A percentile compares a stretch with the other conserved stretches of the same genome.
These are phyloP conservation scores for Pichia inconspicua DNA, from an alignment of 1,139 yeast species.

Conservation along the genomic window DNA sequence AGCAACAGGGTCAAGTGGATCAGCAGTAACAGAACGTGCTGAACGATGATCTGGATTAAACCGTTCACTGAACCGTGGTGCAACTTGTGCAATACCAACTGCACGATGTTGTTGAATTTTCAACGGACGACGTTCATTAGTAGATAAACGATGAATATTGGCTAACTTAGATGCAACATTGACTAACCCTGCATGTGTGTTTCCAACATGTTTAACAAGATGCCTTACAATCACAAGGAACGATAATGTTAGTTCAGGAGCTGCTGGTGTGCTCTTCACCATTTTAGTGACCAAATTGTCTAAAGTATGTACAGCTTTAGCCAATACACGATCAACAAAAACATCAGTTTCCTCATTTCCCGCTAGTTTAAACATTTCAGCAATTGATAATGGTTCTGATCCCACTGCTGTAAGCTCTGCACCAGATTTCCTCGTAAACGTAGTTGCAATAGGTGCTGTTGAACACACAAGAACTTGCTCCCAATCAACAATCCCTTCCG, in stretches of 20 bases:
- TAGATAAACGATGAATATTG: slow-evolving; percentile 45
- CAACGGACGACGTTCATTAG: slow-evolving; percentile 57
- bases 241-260: slow-evolving; percentile 48
- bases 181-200: slow-evolving; percentile 16
- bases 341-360: not conserved
- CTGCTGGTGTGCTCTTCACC: slow-evolving; percentile 63
- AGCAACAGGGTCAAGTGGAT: slow-evolving; percentile 72
- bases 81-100: slow-evolving; percentile 72
- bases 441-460: slow-evolving; percentile 15
- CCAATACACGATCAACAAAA: slow-evolving; percentile 2
- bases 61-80: slow-evolving; percentile 92
- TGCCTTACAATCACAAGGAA: slow-evolving; percentile 34
- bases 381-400: slow-evolving; percentile 8
- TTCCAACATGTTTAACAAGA: slow-evolving; percentile 32
- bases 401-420: slow-evolving; percentile 13
- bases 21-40: slow-evolving; percentile 10
- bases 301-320: slow-evolving; percentile 8
- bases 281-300: slow-evolving; percentile 21
- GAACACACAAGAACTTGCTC: slow-evolving; percentile 19
- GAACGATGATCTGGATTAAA: slow-evolving; percentile 86
- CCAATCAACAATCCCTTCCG: slow-evolving; percentile 23
- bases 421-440: slow-evolving; percentile 21
- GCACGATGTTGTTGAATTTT: slow-evolving; percentile 84
- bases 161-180: slow-evolving; percentile 35
- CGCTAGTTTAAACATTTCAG: slow-evolving; percentile 9